Conservation (phyloP, 192 early-diverging fungal species). For the Fimicolochytrium jonesii region DNA sequence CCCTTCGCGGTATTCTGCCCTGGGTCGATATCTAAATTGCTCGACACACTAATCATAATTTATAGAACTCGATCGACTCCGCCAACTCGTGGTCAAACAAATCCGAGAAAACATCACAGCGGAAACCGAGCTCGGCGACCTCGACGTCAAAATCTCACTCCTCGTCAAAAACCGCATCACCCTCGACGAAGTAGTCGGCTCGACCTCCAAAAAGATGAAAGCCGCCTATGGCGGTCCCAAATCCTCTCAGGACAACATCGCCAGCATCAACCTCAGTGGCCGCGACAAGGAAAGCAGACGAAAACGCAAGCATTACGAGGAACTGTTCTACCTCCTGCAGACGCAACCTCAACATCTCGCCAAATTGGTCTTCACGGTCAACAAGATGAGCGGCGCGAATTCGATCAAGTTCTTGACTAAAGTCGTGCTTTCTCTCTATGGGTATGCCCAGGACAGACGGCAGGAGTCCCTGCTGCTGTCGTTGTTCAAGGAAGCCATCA, state of each 20-base stretch:
- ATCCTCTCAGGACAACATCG: conserved; percentile 25
- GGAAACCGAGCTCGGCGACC: conserved; percentile 73
- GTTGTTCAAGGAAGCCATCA: conserved; percentile 80
- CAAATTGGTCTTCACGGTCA: conserved; percentile 79
- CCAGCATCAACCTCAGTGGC: conserved; percentile 66
- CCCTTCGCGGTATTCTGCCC: no score
- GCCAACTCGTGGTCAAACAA: conserved; percentile 78
- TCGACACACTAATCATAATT: no score
- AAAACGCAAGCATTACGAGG: conserved; percentile 79
- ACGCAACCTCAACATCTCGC: conserved; percentile 93
- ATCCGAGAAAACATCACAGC: conserved; percentile 87
- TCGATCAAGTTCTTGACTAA: conserved; percentile 82
- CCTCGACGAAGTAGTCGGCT: conserved; percentile 88
- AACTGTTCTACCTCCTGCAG: conserved; percentile 95
- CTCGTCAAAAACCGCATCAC: conserved; percentile 93
- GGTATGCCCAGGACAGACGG: conserved; percentile 93
- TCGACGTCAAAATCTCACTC: conserved; percentile 95
- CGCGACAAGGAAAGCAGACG: conserved; percentile 83
- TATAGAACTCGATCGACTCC: conserved; percentile 69
- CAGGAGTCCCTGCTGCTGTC: conserved; percentile 96
- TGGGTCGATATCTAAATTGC: no score
- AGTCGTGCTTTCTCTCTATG: conserved; percentile 87
- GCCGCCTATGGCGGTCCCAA: conserved; percentile 2
- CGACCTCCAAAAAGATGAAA: conserved; percentile 47
- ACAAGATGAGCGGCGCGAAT: conserved; percentile 67